Evolutionary conservation across 805 yeast genomes (phyloP), one percentile per base, ranked within the genome.

Genomic region (Pichia gijzeniarum): DNA sequence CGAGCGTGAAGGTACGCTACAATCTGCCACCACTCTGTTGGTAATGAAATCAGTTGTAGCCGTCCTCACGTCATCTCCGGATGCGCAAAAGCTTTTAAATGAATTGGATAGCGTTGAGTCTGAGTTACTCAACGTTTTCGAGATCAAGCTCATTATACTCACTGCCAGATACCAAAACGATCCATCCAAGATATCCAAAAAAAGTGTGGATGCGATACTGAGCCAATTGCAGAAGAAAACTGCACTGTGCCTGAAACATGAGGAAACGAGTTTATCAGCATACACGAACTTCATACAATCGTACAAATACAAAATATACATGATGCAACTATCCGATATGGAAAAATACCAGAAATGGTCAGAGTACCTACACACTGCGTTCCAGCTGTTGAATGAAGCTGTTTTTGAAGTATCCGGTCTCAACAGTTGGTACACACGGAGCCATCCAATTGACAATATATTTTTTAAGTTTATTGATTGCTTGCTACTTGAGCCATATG

Each of bases 401-500:
- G 3, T 25, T 21, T 22, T 33, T 17, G 31, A 30, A 8, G 1
- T 16, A 21, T 16, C 38, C n/a, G 12, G 8, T 18, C 32, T 3
- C 12, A 13, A 10, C 4, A 12, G 17, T 12, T 25, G 32, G 32
- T 38, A 38, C 18, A 5, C 8, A 6, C 10, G 5, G 16, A n/a
- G 16, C 13, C 8, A 31, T 12, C 21, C 22, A 17, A 2, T 39
- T 4, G 20, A 7, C 2, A 2, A 7, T 3, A 32, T 37, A 2
- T 13, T 18, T 5, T 17, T 38, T 9, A 4, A 13, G 3, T 37
- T 45, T 21, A 16, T 36, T 1, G 33, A 41, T 21, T 14, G 40
- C 2, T 27, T 45, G 4, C 20, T 45, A 12, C 17, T 37, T 2
- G 48, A 41, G 32, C 41, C 41, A 13, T 45, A 45, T 38, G 45